A percentile compares a stretch with the other conserved stretches of the same genome.
These are phyloP conservation scores for Pseudonectria foliicola DNA, from an alignment of 2,329 filamentous ascomycete species.

Conservation along the genomic window DNA sequence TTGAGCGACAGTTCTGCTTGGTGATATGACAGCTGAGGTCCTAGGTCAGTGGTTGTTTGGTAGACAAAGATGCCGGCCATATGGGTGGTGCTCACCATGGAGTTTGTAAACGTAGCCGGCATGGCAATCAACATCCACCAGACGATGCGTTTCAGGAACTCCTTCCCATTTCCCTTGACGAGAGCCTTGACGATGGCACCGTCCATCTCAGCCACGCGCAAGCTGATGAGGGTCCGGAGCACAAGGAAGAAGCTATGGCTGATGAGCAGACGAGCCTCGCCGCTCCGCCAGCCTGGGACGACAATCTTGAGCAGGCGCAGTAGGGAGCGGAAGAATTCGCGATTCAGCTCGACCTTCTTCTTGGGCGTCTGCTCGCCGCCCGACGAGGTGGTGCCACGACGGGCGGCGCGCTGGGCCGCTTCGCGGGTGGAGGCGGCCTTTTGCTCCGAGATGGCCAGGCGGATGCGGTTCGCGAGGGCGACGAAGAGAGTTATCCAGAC, in stretches of 20 bases:
- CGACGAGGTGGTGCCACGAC: constrained; percentile 42
- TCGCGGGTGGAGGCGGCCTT: constrained; percentile 72
- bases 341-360: constrained; percentile 86
- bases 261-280: constrained; percentile 76
- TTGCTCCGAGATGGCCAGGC: constrained; percentile 86
- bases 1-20: constrained; percentile 90
- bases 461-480: constrained; percentile 77
- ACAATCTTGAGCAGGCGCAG: constrained; percentile 76
- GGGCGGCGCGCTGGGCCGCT: constrained; percentile 45
- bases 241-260: constrained; percentile 94
- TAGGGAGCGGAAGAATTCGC: constrained; percentile 71
- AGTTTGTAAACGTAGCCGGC: constrained; percentile 96
- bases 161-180: constrained; percentile 82
- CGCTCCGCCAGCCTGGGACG: constrained; percentile 82
- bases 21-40: constrained; percentile 78
- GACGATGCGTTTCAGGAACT: constrained; percentile 79
- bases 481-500: constrained; percentile 79
- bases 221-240: constrained; percentile 79
- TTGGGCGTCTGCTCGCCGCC: constrained; percentile 35
- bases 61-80: not conserved
- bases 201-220: constrained; percentile 95
- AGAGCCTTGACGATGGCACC: constrained; percentile 86
- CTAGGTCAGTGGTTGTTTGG: constrained; percentile 4
- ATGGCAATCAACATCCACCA: constrained; percentile 99
- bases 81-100: constrained; percentile 61